Base-by-base conservation (phyloP, 495 filamentous ascomycete genomes). In the Aspergillus cristatus region DNA sequence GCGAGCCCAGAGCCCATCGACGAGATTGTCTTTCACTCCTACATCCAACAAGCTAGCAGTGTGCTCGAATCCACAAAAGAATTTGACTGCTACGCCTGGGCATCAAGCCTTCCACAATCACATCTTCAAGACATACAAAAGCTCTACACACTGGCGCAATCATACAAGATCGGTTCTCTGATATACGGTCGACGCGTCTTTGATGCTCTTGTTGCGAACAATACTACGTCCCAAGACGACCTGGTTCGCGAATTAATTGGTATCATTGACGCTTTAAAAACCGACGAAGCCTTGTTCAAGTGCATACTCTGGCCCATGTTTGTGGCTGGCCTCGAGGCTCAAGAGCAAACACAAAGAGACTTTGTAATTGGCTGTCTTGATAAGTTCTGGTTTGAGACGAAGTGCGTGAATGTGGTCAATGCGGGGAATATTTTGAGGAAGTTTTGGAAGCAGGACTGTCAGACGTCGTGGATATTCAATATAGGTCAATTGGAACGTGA, bases 251-350 rank as follows among this genome's bases (percentile, higher is more conserved):
- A 62, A 17, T 63, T 71, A 13, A 39, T 68, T 12, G 26, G 45
- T 2, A 44, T 60, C 17, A 47, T 75, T 15, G 54, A 63, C 3
- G 42, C 42, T n/a, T 53, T 76, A 7, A 55, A 60, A n/a, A 28
- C 50, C 14, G 50, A 70, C 2, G 61, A 61, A 6, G 40, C 62
- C 0, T 37, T 67, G n/a, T 65, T 74, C 51, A 76, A 75, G 37
- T 72, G 62, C 7, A 60, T 68, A 0, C 52, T 69, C 0, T 75
- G 70, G 71, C 69, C 73, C 1, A 65, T 63, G 2, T 75, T 76
- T 31, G 54, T 75, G 38, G 66, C 62, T 0, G 71, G 71, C 2
- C 60, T 72, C 0, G 68, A 71, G 28, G 43, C 41, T 32, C 33
- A 25, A 13, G 14, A 24, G 6, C 7, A 36, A 10, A 15, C 7